A percentile compares a stretch with the other conserved stretches of the same genome.
These are phyloP conservation scores for Rhynchosporium graminicola DNA, from an alignment of 2,329 filamentous ascomycete species.

Conservation along the genomic window DNA sequence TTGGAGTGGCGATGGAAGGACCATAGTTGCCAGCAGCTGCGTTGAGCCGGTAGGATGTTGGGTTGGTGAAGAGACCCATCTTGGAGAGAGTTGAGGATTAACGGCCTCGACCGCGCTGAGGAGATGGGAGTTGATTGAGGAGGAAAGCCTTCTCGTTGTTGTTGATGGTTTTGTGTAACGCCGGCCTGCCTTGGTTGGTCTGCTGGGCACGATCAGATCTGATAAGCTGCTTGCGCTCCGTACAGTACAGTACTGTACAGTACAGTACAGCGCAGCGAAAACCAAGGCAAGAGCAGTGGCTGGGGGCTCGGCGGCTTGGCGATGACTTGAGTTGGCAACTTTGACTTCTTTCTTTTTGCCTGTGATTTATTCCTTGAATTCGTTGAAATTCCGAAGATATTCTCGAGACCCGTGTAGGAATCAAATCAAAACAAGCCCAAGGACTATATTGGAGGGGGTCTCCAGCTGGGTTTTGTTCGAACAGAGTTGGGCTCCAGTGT, in stretches of 20 bases:
- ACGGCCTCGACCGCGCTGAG: slow-evolving; percentile 30
- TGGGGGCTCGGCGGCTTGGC: neutral
- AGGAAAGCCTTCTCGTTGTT: neutral
- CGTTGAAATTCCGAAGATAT: neutral
- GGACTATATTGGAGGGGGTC: neutral
- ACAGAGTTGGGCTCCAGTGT: neutral
- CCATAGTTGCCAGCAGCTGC: slow-evolving; percentile 41
- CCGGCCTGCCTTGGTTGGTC: neutral
- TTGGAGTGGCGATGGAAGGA: slow-evolving; percentile 30
- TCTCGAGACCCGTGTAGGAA: neutral
- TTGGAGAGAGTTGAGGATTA: slow-evolving; percentile 20
- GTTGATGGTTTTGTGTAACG: neutral
- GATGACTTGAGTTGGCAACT: neutral
- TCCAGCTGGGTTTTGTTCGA: neutral
- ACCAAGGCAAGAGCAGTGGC: slow-evolving; percentile 1
- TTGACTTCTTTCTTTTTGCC: slow-evolving; percentile 2
- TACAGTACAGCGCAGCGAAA: too few relatives aligned
- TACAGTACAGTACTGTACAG: slow-evolving; percentile 15
- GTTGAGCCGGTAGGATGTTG: slow-evolving; percentile 49
- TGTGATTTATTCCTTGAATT: neutral
- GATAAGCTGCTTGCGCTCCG: slow-evolving; percentile 13
- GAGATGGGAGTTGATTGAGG: neutral
- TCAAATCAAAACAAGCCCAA: neutral
- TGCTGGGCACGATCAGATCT: neutral
- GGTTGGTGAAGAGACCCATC: slow-evolving; percentile 49